Base-by-base conservation (phyloP, 495 filamentous ascomycete species). In the Coniosporium apollinis region DNA sequence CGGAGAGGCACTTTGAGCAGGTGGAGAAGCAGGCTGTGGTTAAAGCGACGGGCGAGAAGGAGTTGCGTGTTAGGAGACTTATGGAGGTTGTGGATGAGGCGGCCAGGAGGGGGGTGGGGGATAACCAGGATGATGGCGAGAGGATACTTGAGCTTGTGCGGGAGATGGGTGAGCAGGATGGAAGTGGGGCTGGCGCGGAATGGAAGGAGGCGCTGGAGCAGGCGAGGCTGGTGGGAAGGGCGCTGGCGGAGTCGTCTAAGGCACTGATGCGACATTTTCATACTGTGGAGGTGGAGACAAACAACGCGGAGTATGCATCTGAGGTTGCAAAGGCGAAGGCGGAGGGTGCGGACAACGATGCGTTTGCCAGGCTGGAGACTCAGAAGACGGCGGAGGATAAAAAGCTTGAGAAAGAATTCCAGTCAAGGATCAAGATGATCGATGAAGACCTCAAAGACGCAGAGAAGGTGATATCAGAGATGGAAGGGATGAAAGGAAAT, bases 1-100 rank as follows among this genome's bases (percentile, higher is more conserved):
- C 58, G 38, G 55, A 59, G 39, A 51, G 50, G 36, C 49, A 57
- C 28, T 60, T 61, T 29, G 57, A 60, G n/a, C 41, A 50, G 34
- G 54, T 50, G 6, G 57, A 61, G 42, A 50, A 49, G 36, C 11
- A 19, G 29, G 42, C 48, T 7, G 39, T 34, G 4, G 2, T 42
- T 1, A 13, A 38, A 6, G 45, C 48, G 7, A 33, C 29, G 9
- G 13, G 21, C 10, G 48, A 58, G 4, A 21, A 34, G 7, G 37
- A 36, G 19, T 22, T 46, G 17, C 39, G 57, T 13, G 46, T 52
- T 5, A 38, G 36, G 7, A 34, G 38, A 10, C 38, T 58, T 9
- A 39, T 51, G 31, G 26, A 39, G 5, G 36, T 48, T 10, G 42
- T 54, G 3, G 57, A 57, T 16, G 52, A 51, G 5, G 34, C 33